Evolutionary conservation across 164 flowering plant genomes (phyloP).

Genomic region (grape (Vitis vinifera)): ASM3070453v1 NC_081807.1:2773501-2774000

Average conservation of each 20-base stretch:
- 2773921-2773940: conserved; percentile 10
- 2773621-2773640: not conserved
- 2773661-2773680: too few species aligned
- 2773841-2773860: conserved; percentile 38
- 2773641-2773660: not conserved
- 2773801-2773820: conserved; percentile 15
- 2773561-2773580: conserved; percentile 5
- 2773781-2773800: conserved; percentile 44
- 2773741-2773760: conserved; percentile 57
- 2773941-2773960: conserved; percentile 21
- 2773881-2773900: conserved; percentile 27
- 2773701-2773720: conserved; percentile 30
- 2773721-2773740: conserved; percentile 41
- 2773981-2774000: conserved; percentile 14
- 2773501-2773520: conserved; percentile 11
- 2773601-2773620: not conserved
- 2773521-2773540: conserved; percentile 25
- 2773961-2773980: conserved; percentile 53
- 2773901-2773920: conserved; percentile 29
- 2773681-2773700: not conserved
- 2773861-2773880: conserved; percentile 58
- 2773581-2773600: not conserved
- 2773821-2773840: conserved; percentile 22
- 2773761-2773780: conserved; percentile 18
- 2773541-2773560: conserved; percentile 21